Base-by-base conservation (phyloP, 2,329 filamentous ascomycete species). In the Diaporthe caulivora region DNA sequence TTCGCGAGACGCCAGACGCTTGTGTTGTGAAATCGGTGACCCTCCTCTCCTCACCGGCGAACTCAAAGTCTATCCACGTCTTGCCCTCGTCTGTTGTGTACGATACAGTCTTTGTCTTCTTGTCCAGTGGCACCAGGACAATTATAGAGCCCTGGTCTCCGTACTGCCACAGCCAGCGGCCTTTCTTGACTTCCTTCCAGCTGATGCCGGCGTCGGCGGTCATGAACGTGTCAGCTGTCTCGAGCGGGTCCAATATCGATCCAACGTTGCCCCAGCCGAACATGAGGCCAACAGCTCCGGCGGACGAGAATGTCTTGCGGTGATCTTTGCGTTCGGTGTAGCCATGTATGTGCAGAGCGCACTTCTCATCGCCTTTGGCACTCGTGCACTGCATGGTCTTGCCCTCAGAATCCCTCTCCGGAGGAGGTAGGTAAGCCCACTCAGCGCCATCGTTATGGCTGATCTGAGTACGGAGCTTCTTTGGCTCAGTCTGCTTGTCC, bases 371-470 rank as follows among this genome's bases (percentile, higher is more conserved):
- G 11, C 68, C 74, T 21, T 83, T 87, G 79, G 92, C 90, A 65
- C 86, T 88, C 85, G 96, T 88, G 85, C 97, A 98, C 17, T 85
- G 82, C 79, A 93, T 97, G 2, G 86, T 82, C 78, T 96, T 94
- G 77, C 90, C 91, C 40, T 97, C 91, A 0, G 89, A 86, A 77
- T 96, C 92, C 77, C 91, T 89, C 49, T 83, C 79, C 0, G 95
- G 96, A n/a, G 95, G 92, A 15, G 90, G 83, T 13, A 99, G 84
- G 76, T 92, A 91, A 37, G 87, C 87, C 97, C 97, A 99, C 80
- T 95, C 91, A 0, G 94, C 93, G 44, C 96, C 97, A 80, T 99
- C 97, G 79, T 98, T 98, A 84, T 99, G 97, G 0, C 95, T 98
- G 79, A 99, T 98, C 86, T 93, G 92, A 49, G 94, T 97, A 82